Conservation (phyloP, 805 yeast genomes). For the Zygosaccharomyces gambellarensis region DNA sequence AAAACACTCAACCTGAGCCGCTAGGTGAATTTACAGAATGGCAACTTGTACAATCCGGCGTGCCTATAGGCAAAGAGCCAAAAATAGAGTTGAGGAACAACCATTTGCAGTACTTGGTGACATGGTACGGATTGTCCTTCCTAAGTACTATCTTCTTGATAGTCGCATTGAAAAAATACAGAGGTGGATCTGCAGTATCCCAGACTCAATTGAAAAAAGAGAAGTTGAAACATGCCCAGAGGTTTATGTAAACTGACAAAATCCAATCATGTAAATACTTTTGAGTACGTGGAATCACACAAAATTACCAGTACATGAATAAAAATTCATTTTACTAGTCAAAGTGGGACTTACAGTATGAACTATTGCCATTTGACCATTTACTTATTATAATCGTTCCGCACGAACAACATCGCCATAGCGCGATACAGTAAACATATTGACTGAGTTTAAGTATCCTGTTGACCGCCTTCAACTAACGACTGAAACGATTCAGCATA, state of each 20-base stretch:
- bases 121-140: constrained; percentile 89
- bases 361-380: not conserved
- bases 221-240: constrained; percentile 47
- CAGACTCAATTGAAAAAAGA: constrained; percentile 35
- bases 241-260: constrained; percentile 29
- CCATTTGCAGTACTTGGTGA: constrained; percentile 85
- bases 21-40: constrained; percentile 43
- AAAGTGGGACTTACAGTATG: not conserved
- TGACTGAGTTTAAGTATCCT: not conserved
- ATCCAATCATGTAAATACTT: not conserved
- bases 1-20: not conserved
- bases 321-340: not conserved
- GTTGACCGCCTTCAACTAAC: not conserved
- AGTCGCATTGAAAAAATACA: constrained; percentile 44
- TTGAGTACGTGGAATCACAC: not conserved
- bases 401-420: not conserved
- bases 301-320: not conserved
- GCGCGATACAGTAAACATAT: constrained; percentile 1
- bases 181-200: constrained; percentile 28
- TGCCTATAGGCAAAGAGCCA: constrained; percentile 84
- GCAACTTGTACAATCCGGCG: constrained; percentile 74
- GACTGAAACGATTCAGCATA: not conserved
- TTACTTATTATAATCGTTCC: not conserved
- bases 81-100: constrained; percentile 78
- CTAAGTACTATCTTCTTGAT: constrained; percentile 65